Evolutionary conservation across 1,284 basidiomycete species (phyloP), one percentile per base, ranked within the genome.

Genomic region (Pholiota adiposa): DNA sequence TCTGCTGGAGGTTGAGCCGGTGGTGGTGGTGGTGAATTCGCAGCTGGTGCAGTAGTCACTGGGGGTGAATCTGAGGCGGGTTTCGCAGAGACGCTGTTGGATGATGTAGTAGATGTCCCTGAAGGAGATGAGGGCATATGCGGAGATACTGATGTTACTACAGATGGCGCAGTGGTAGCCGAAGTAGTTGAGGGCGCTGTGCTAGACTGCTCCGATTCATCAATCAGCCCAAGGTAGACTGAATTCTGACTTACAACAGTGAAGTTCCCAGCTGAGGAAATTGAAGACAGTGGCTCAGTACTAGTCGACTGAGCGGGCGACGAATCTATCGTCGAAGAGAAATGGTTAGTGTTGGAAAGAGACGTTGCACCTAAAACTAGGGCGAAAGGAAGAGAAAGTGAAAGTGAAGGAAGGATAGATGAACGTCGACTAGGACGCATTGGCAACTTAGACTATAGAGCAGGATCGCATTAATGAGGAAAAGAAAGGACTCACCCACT

Each of bases 401-500:
- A 46, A 54, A n/a, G n/a, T 44, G 49, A 31, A 9, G n/a, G 19
- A 58, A 53, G 34, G 31, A 53, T 48, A 40, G 36, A 29, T 40
- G 51, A 40, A 25, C n/a, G n/a, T n/a, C n/a, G n/a, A n/a, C 4
- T 31, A 31, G 29, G 11, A 5, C 29, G 29, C 29, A 31, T 31
- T 31, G 29, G 29, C 29, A 31, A 31, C 29, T 11, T 31, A 31
- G 11, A 5, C 29, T 31, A 4, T 31, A 31, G 29, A 31, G 11
- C 29, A 11, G 11, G 11, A 31, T 11, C 29, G 29, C 29, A 31
- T 4, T 62, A 36, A 50, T 49, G 56, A 12, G 61, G 63, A 52
- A 56, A 21, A 38, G 52, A 59, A 46, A 57, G 44, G 41, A 41
- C 61, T 63, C 56, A 59, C 58, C n/a, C 61, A 51, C 41, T 33